These are phyloP conservation scores for Chalaropsis ovoidea DNA, from an alignment of 2,329 filamentous ascomycete species.

Conservation along the genomic window DNA sequence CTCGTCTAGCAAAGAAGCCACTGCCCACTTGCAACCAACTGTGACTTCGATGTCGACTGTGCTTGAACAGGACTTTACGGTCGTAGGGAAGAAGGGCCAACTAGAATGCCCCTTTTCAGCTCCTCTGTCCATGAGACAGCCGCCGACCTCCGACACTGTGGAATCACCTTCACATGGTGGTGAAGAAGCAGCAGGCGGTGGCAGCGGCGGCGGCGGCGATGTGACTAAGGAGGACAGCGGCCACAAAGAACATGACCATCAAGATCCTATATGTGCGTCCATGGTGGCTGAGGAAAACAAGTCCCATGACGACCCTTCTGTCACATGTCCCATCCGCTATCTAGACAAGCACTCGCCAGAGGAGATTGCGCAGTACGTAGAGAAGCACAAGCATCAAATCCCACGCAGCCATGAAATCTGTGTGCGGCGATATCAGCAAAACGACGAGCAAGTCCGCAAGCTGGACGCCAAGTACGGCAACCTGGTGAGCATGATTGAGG, in stretches of 20 bases:
- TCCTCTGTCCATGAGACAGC: slow-evolving; percentile 4
- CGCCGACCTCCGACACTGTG: neutral
- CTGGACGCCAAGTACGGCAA: slow-evolving; percentile 91
- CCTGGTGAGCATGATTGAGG: slow-evolving; percentile 87
- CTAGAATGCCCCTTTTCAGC: slow-evolving; percentile 69
- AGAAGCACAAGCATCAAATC: slow-evolving; percentile 89
- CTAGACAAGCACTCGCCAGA: slow-evolving; percentile 86
- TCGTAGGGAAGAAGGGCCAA: slow-evolving; percentile 67
- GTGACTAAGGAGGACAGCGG: slow-evolving; percentile 27
- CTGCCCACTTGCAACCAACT: slow-evolving; percentile 38
- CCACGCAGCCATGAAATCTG: slow-evolving; percentile 90
- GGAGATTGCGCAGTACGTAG: slow-evolving; percentile 86
- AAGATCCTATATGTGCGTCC: slow-evolving; percentile 55
- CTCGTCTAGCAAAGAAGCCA: slow-evolving; percentile 39
- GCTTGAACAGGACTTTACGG: slow-evolving; percentile 87
- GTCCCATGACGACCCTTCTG: slow-evolving; percentile 42
- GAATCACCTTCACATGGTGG: slow-evolving; percentile 22
- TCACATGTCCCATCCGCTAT: slow-evolving; percentile 85
- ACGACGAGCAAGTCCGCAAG: slow-evolving; percentile 73
- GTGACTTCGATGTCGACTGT: slow-evolving; percentile 50
- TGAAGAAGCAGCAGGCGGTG: slow-evolving; percentile 27
- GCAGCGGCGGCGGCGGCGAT: neutral
- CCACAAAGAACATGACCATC: slow-evolving; percentile 31
- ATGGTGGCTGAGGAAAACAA: slow-evolving; percentile 49
- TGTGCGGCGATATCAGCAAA: slow-evolving; percentile 78